Percentiles rank a stretch among this genome's conserved stretches.
These are phyloP conservation scores for Alternaria triticina DNA, from an alignment of 2,329 filamentous ascomycete species.

Conservation along the genomic window DNA sequence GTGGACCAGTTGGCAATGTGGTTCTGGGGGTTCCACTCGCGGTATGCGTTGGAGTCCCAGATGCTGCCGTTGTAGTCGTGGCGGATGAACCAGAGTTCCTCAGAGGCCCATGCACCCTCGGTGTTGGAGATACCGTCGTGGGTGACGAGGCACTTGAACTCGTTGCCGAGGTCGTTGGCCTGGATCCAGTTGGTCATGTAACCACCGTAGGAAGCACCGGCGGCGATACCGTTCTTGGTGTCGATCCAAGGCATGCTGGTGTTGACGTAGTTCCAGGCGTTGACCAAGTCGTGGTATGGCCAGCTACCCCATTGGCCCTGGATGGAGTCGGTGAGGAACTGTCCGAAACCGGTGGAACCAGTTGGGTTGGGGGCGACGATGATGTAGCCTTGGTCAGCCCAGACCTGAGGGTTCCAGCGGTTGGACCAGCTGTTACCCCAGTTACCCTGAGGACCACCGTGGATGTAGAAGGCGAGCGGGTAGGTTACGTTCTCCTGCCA, in stretches of 20 bases:
- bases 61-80: slow-evolving; percentile 51
- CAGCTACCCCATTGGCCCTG: slow-evolving; percentile 82
- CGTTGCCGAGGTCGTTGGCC: slow-evolving; percentile 78
- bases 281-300: slow-evolving; percentile 83
- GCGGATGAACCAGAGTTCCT: slow-evolving; percentile 60
- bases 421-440: slow-evolving; percentile 80
- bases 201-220: slow-evolving; percentile 65
- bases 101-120: slow-evolving; percentile 53
- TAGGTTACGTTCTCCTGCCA: slow-evolving; percentile 77
- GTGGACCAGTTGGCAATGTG: slow-evolving; percentile 76
- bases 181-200: slow-evolving; percentile 79
- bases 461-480: slow-evolving; percentile 78
- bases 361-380: slow-evolving; percentile 84
- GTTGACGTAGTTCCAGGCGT: slow-evolving; percentile 76
- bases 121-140: slow-evolving; percentile 83
- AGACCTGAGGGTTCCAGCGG: slow-evolving; percentile 84
- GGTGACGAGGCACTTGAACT: slow-evolving; percentile 86
- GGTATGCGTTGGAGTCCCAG: slow-evolving; percentile 53
- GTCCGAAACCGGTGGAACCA: slow-evolving; percentile 83
- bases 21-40: slow-evolving; percentile 63
- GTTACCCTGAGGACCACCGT: slow-evolving; percentile 80
- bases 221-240: slow-evolving; percentile 71
- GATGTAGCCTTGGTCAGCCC: slow-evolving; percentile 86
- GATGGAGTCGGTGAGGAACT: slow-evolving; percentile 78
- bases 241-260: slow-evolving; percentile 71